Base-by-base conservation (phyloP, 352 stramenopile species). In the Detonula confervacea region DNA sequence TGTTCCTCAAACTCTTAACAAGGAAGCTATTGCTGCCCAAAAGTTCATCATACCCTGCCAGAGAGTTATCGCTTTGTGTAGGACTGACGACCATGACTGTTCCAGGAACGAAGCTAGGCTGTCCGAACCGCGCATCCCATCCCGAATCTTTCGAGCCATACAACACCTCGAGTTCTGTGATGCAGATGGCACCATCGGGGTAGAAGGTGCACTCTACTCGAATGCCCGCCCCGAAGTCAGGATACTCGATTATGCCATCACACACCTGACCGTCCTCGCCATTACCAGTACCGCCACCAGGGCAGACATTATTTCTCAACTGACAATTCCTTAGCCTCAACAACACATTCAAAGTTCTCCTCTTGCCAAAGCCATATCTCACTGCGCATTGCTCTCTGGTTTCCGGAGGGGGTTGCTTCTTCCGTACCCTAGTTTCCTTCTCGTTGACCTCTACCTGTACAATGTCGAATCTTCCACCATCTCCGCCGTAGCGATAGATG, bases 401-500 rank as follows among this genome's bases (percentile, higher is more conserved):
- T 80, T 94, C 89, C 22, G 88, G 86, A 55, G 84, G 37, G 44
- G 84, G 87, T 54, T 93, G 78, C 16, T 83, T 76, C 61, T 92
- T 93, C 56, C 74, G 87, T 1, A 94, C 80, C 14, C 86, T 66
- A 18, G 90, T 94, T 54, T 74, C 51, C 24, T 91, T 92, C 20
- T 93, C 81, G 59, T 94, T 95, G 5, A 85, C 57, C 68, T 93
- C 87, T 42, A 94, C 81, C 65, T 95, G 90, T 42, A 80, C 71
- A 59, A 95, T 82, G 68, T 95, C 90, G 85, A 90, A 93, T 11
- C 81, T 66, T 2, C 90, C 90, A 44, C 89, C 86, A 85, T 93
- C 88, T 66, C 87, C 87, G 16, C 90, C 90, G 83, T 90, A 94
- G 18, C 90, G 63, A 86, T 95, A 95, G 54, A 94, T 35, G 54